A percentile compares a stretch with the other conserved stretches of the same genome.
Conservation (phyloP, 2,329 filamentous ascomycete species). For the Aspergillus persii region DNA sequence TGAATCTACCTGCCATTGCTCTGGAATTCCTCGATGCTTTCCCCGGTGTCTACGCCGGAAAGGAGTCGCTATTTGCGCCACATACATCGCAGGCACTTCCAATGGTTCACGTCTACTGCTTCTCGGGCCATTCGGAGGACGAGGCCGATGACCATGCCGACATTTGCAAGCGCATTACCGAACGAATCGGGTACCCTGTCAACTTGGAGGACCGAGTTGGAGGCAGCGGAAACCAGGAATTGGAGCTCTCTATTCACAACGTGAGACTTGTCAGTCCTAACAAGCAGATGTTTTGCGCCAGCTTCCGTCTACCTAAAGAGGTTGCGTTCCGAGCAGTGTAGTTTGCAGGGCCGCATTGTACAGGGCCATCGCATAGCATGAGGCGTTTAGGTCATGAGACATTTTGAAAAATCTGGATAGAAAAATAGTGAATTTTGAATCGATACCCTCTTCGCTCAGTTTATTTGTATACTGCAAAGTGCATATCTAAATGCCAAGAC, state of each 20-base stretch:
- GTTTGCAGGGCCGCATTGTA: neutral
- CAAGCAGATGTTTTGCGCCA: constrained; percentile 96
- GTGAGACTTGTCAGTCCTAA: constrained; percentile 88
- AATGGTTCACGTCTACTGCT: constrained; percentile 91
- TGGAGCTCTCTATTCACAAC: constrained; percentile 56
- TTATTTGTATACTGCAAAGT: neutral
- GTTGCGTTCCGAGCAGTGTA: constrained; percentile 66
- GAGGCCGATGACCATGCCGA: constrained; percentile 59
- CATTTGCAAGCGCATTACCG: constrained; percentile 65
- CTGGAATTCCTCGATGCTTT: constrained; percentile 78
- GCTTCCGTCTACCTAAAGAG: constrained; percentile 76
- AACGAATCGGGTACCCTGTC: constrained; percentile 60
- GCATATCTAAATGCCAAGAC: too few species aligned
- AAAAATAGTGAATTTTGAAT: constrained; percentile 16
- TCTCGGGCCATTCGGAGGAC: constrained; percentile 77
- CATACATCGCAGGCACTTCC: constrained; percentile 64
- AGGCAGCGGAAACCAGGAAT: constrained; percentile 58
- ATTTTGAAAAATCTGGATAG: constrained; percentile 3
- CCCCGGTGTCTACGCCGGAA: constrained; percentile 74
- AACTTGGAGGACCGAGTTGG: constrained; percentile 50
- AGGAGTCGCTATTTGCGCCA: constrained; percentile 64
- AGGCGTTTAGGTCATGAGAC: constrained; percentile 16
- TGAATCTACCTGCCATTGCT: constrained; percentile 92
- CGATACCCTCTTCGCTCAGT: constrained; percentile 14
- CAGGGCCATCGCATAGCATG: constrained; percentile 10